Base-by-base conservation (phyloP, 1,284 basidiomycete species). In the Ceratobasidium sp. region DNA sequence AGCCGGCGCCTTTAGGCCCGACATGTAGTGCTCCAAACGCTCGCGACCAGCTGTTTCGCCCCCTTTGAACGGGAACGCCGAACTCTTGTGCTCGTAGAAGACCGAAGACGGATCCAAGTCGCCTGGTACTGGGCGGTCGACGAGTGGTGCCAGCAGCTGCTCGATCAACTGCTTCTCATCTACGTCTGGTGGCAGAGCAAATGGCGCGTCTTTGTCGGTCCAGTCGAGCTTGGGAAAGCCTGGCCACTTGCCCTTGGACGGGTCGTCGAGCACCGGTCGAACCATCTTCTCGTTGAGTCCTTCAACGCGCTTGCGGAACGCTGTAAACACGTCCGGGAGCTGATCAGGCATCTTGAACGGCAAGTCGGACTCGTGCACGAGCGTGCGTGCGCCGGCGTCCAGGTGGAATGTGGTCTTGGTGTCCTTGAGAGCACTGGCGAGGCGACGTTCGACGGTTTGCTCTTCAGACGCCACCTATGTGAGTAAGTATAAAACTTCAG, bases 221-320 rank as follows among this genome's bases (percentile, higher is more conserved):
- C 63, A 45, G 28, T 45, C 69, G 13, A 35, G 3, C 2, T 60
- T 28, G 58, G 69, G 69, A 51, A 73, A 73, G 1, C 26, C 54
- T 11, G 31, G 37, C 69, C 69, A 73, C 31, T 63, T 54, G 54
- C 42, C 58, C 31, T 63, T 31, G 31, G 58, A 61, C 4, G 58
- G 69, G 15, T 73, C 69, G 20, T 42, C 54, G 15, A 79, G 42
- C 3, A 79, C 77, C 3, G 35, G 31, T 20, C 81, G 78, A 71
- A 81, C 78, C 80, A 84, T 83, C 28, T 61, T 73, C 23, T 81
- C 69, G 0, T 82, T 82, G 2, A 85, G 79, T 1, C 79, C 82
- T 76, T 87, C 86, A 47, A 86, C 83, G 28, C 81, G 81, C 79
- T 86, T 86, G 23, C 86, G 82, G 81, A 86, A 86, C 2, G 85